A percentile compares a stretch with the other conserved stretches of the same genome.
Evolutionary conservation across 1,139 yeast genomes (phyloP).

Genomic region (Torulaspora globosa): DNA sequence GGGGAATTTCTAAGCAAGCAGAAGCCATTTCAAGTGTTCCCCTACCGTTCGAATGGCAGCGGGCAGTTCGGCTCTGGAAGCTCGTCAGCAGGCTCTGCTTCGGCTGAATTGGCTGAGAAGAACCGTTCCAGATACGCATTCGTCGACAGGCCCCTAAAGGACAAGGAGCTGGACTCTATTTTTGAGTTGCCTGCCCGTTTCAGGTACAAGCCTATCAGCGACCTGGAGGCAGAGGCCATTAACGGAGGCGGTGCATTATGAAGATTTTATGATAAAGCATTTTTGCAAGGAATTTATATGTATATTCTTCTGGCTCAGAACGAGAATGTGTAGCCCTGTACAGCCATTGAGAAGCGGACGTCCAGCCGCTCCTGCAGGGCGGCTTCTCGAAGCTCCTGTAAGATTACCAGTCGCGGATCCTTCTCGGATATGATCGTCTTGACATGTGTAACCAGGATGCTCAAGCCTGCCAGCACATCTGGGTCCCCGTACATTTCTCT

Average conservation of each 20-base stretch:
- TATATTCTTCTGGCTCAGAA: slow-evolving; percentile 13
- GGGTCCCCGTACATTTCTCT: slow-evolving; percentile 20
- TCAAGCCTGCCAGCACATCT: slow-evolving; percentile 40
- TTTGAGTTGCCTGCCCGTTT: slow-evolving; percentile 66
- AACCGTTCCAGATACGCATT: slow-evolving; percentile 46
- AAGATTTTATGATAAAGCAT: slow-evolving; percentile 2
- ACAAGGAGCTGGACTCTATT: slow-evolving; percentile 47
- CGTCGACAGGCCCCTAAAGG: slow-evolving; percentile 26
- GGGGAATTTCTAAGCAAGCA: slow-evolving; percentile 31
- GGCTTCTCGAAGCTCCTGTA: slow-evolving; percentile 44
- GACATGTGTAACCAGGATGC: slow-evolving; percentile 66
- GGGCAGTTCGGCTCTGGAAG: neutral
- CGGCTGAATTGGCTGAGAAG: slow-evolving; percentile 35
- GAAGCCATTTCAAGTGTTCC: slow-evolving; percentile 35
- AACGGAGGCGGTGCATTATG: slow-evolving; percentile 69
- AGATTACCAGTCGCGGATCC: slow-evolving; percentile 56
- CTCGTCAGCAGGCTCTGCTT: slow-evolving; percentile 5
- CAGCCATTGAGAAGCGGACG: slow-evolving; percentile 29
- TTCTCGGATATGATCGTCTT: slow-evolving; percentile 47
- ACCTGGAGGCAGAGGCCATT: slow-evolving; percentile 66
- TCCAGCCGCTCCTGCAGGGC: slow-evolving; percentile 17
- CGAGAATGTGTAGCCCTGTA: slow-evolving; percentile 30
- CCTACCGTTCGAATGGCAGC: slow-evolving; percentile 29
- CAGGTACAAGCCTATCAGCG: slow-evolving; percentile 59
- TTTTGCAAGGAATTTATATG: slow-evolving; percentile 1